Conservation (phyloP, 495 filamentous ascomycete species). For the Trichocladium uniseriatum region DNA sequence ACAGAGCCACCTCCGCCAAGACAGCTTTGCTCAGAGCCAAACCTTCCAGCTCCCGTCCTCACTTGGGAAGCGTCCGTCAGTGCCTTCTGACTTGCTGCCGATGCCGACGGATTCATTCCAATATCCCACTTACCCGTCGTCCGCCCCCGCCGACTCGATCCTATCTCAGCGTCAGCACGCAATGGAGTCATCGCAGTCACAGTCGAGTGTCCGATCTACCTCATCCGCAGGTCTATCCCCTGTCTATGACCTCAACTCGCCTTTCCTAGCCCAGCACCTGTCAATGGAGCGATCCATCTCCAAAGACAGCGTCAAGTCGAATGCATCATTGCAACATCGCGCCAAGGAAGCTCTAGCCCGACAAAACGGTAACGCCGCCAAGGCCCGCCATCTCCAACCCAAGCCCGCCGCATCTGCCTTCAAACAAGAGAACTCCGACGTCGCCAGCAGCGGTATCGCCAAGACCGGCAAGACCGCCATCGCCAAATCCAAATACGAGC, state of each 20-base stretch:
- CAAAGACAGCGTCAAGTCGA: constrained; percentile 35
- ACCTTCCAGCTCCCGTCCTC: constrained; percentile 16
- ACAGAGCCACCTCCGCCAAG: constrained; percentile 19
- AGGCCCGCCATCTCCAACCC: constrained; percentile 27
- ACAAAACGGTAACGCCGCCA: constrained; percentile 26
- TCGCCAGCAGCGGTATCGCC: constrained; percentile 13
- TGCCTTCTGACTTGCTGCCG: constrained; percentile 24
- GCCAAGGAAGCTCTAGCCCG: constrained; percentile 35
- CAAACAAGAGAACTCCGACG: constrained; percentile 18
- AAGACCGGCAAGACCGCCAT: constrained; percentile 48
- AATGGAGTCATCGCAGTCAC: constrained; percentile 32
- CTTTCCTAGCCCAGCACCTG: constrained; percentile 14
- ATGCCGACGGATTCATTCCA: constrained; percentile 27
- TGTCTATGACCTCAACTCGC: neutral
- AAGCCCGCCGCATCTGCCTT: constrained; percentile 26
- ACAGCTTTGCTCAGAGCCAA: constrained; percentile 19
- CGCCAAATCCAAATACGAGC: constrained; percentile 57
- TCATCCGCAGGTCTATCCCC: constrained; percentile 6
- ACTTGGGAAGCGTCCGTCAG: constrained; percentile 26
- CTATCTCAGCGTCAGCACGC: constrained; percentile 19
- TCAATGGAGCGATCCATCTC: constrained; percentile 39
- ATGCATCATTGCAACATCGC: constrained; percentile 31
- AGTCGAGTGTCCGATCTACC: constrained; percentile 16
- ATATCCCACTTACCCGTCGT: constrained; percentile 22
- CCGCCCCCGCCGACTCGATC: constrained; percentile 22